Conservation (phyloP, 305 asterid species). For the Coffea humblotiana region DNA sequence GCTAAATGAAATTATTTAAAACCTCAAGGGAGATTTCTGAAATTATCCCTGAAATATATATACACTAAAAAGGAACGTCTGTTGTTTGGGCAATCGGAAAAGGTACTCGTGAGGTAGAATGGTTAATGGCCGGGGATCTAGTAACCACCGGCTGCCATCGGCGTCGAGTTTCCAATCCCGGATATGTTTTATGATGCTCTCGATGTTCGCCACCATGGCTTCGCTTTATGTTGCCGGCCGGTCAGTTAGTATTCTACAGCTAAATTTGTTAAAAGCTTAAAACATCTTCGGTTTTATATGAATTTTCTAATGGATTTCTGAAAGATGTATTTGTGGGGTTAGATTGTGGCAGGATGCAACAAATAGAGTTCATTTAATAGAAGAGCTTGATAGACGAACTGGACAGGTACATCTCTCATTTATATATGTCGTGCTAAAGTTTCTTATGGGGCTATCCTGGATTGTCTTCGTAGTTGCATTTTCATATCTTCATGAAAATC, state of each 20-base stretch:
- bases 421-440: not conserved
- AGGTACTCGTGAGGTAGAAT: not conserved
- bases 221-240: conserved; percentile 68
- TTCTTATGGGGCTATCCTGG: not conserved
- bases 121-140: conserved; percentile 65
- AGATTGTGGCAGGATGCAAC: conserved; percentile 89
- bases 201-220: conserved; percentile 87
- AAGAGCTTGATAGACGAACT: conserved; percentile 64
- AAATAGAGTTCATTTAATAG: conserved; percentile 53
- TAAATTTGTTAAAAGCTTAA: not conserved
- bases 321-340: conserved; percentile 11
- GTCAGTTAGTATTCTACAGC: conserved; percentile 39
- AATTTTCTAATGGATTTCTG: not conserved
- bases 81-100: too few relatives aligned
- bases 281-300: not conserved
- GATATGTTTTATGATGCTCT: conserved; percentile 54
- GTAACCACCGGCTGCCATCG: conserved; percentile 49
- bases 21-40: too few relatives aligned
- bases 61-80: too few relatives aligned
- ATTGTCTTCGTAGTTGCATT: not conserved
- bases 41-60: too few relatives aligned
- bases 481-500: not conserved
- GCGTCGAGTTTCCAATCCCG: conserved; percentile 51
- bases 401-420: conserved; percentile 50
- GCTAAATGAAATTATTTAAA: too few relatives aligned